Conservation (phyloP, 2,329 filamentous ascomycete genomes). For the Aspergillus sp. region DNA sequence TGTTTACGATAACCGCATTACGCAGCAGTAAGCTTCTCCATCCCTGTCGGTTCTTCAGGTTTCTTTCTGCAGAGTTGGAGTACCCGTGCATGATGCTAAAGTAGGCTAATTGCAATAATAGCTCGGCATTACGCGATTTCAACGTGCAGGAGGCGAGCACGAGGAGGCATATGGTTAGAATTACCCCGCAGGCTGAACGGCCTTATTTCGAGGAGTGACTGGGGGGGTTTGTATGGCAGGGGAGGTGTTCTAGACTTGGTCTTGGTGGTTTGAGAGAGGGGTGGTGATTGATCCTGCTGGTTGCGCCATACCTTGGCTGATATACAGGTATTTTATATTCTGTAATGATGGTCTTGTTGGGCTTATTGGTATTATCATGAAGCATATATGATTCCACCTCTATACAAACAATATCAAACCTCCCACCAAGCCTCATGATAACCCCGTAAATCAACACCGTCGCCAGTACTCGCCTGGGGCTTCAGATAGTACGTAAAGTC, state of each 20-base stretch:
- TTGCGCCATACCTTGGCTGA: not conserved
- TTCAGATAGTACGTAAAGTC: too few species aligned
- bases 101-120: not conserved
- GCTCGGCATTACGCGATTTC: not conserved
- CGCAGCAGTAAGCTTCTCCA: not conserved
- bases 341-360: too few species aligned
- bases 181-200: not conserved
- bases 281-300: not conserved
- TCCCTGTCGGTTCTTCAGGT: not conserved
- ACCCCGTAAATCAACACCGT: not conserved
- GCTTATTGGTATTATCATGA: too few species aligned
- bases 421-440: not conserved
- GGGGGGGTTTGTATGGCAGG: too few species aligned
- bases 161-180: not conserved
- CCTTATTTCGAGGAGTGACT: not conserved
- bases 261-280: not conserved
- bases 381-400: too few species aligned
- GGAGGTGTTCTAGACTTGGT: too few species aligned
- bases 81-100: not conserved
- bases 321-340: too few species aligned
- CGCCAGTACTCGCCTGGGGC: too few species aligned
- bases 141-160: not conserved
- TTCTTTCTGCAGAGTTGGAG: not conserved
- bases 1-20: not conserved
- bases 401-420: too few species aligned